A percentile compares a stretch with the other conserved stretches of the same genome.
phyloP scores from a whole-genome alignment of 2,329 filamentous ascomycete genomes.

The Metarhizium rileyi region DNA sequence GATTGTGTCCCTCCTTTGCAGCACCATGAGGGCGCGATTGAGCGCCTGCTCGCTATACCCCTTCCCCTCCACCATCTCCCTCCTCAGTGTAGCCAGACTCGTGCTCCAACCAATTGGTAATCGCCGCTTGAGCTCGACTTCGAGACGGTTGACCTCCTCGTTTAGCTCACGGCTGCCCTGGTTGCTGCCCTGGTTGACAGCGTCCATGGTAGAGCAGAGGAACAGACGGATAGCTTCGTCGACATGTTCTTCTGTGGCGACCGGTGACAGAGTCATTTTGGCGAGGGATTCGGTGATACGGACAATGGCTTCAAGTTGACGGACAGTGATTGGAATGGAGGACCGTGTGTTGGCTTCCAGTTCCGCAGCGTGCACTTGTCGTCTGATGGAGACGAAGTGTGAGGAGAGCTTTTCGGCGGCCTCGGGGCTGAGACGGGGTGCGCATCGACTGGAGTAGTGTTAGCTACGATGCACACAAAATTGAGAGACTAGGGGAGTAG shows the following conservation, averaged over 20 bases:
- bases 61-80: constrained; percentile 87
- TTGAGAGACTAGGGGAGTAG: constrained; percentile 21
- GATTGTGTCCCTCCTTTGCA: constrained; percentile 81
- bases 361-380: constrained; percentile 87
- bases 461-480: constrained; percentile 14
- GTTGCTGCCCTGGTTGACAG: constrained; percentile 80
- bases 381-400: constrained; percentile 92
- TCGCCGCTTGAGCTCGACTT: constrained; percentile 77
- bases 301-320: constrained; percentile 93
- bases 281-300: constrained; percentile 94
- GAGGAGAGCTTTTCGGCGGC: constrained; percentile 93
- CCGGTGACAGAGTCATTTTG: constrained; percentile 75
- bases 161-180: constrained; percentile 81
- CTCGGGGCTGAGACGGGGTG: constrained; percentile 79
- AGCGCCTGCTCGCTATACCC: constrained; percentile 82
- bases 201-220: constrained; percentile 95
- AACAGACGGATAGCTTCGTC: constrained; percentile 97
- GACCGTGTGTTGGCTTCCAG: constrained; percentile 82
- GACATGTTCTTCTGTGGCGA: constrained; percentile 85
- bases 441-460: constrained; percentile 58
- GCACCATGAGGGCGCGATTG: constrained; percentile 72
- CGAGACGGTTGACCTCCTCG: constrained; percentile 78
- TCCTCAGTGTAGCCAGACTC: constrained; percentile 71
- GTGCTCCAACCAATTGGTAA: constrained; percentile 95
- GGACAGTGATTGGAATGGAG: constrained; percentile 93